These are phyloP conservation scores for Cylindricascospora bacillispora DNA, from an alignment of 1,139 yeast species.

Conservation along the genomic window DNA sequence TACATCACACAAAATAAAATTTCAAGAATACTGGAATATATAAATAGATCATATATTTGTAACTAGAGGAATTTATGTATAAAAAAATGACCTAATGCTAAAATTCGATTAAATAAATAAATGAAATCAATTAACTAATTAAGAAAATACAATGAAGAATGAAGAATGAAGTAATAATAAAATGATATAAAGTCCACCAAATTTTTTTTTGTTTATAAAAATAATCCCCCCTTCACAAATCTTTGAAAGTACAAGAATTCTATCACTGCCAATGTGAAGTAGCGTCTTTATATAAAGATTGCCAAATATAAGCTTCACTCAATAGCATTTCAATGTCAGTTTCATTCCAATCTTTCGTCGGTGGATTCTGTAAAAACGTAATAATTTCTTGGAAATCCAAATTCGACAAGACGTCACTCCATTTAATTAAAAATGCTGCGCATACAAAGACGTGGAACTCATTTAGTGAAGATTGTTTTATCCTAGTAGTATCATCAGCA, in stretches of 20 bases:
- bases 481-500: slow-evolving; percentile 10
- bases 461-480: slow-evolving; percentile 54
- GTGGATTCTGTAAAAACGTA: slow-evolving; percentile 79
- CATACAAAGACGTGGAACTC: slow-evolving; percentile 94
- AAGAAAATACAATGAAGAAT: too few species aligned
- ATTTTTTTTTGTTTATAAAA: too few species aligned
- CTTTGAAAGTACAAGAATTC: too few species aligned
- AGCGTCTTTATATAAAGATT: slow-evolving; percentile 79
- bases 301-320: slow-evolving; percentile 97
- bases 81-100: slow-evolving; percentile 1
- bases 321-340: slow-evolving; percentile 82
- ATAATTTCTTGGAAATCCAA: slow-evolving; percentile 93
- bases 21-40: not conserved
- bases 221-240: too few species aligned
- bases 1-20: not conserved
- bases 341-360: slow-evolving; percentile 76
- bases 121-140: too few species aligned
- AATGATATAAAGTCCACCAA: too few species aligned
- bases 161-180: too few species aligned
- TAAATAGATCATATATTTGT: slow-evolving; percentile 1
- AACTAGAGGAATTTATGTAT: slow-evolving; percentile 1
- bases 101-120: not conserved
- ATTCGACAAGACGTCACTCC: slow-evolving; percentile 62
- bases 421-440: slow-evolving; percentile 90
- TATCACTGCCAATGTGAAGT: slow-evolving; percentile 54